phyloP scores from a whole-genome alignment of 2,329 filamentous ascomycete genomes.

The Penicillium sp. region DNA sequence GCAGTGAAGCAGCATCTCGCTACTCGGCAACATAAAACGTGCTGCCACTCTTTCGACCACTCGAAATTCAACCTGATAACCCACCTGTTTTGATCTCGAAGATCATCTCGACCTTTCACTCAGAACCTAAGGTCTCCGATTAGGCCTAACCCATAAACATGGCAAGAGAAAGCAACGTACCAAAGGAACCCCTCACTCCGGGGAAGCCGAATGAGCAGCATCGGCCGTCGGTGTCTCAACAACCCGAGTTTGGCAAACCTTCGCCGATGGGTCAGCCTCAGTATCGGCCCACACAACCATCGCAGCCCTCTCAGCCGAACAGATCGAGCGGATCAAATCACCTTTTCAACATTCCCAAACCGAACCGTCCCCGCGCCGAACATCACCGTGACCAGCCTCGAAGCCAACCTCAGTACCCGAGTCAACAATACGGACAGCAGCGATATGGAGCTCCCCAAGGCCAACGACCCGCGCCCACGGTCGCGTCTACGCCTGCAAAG shows the following conservation, averaged over 20 bases:
- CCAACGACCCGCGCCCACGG: constrained; percentile 28
- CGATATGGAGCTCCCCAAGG: constrained; percentile 19
- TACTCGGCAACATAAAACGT: neutral
- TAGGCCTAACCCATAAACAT: constrained; percentile 44
- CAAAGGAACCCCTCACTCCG: constrained; percentile 43
- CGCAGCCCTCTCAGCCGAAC: constrained; percentile 7
- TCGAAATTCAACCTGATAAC: neutral
- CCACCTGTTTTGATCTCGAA: neutral
- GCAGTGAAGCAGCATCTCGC: neutral
- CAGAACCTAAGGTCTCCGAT: neutral
- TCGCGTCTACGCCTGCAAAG: constrained; percentile 30
- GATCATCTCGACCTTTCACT: neutral
- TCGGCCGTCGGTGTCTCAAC: constrained; percentile 43
- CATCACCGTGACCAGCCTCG: constrained; percentile 53
- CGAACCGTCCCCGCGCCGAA: constrained; percentile 56
- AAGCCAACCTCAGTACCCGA: constrained; percentile 28
- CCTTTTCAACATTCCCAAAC: constrained; percentile 60
- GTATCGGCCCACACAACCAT: constrained; percentile 49
- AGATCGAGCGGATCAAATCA: constrained; percentile 48
- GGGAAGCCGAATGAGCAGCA: constrained; percentile 45
- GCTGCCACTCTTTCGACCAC: no score
- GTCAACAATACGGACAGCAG: constrained; percentile 23
- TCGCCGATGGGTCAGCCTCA: constrained; percentile 58
- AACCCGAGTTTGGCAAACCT: constrained; percentile 64
- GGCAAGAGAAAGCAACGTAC: constrained; percentile 59